A percentile compares a stretch with the other conserved stretches of the same genome.
Conservation (phyloP, 2,329 filamentous ascomycete genomes). For the Beauveria pseudobassiana region DNA sequence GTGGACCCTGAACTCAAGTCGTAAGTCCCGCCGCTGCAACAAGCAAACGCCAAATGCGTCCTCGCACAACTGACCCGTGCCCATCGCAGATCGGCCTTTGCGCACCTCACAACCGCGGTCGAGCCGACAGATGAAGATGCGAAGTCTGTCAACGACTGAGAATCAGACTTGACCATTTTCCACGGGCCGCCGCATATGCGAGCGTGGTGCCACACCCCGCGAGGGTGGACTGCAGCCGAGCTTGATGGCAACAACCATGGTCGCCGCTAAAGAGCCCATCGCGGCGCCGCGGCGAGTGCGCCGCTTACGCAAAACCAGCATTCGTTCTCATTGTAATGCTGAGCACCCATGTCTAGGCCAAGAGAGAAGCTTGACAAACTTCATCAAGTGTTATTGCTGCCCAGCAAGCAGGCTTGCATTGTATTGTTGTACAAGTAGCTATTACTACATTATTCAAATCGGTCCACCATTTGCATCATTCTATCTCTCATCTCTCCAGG, state of each 20-base stretch:
- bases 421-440: not conserved
- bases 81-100: not conserved
- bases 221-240: not conserved
- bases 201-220: not conserved
- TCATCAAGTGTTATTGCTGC: not conserved
- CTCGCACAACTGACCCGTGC: not conserved
- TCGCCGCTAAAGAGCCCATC: not conserved
- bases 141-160: not conserved
- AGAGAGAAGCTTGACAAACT: not conserved
- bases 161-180: not conserved
- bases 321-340: not conserved
- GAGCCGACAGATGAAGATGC: slow-evolving; percentile 6
- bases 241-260: not conserved
- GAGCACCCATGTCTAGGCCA: not conserved
- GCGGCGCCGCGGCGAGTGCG: slow-evolving; percentile 1
- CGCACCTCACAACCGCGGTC: slow-evolving; percentile 8
- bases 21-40: slow-evolving; percentile 21
- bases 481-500: slow-evolving; percentile 37
- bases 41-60: too few relatives aligned
- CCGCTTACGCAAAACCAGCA: not conserved
- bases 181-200: not conserved
- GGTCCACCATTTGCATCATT: slow-evolving; percentile 38
- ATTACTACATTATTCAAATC: slow-evolving; percentile 35
- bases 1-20: slow-evolving; percentile 42
- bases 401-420: not conserved